Evolutionary conservation across 164 flowering plant genomes (phyloP).

Genomic region (Euptelea pleiosperma): DNA sequence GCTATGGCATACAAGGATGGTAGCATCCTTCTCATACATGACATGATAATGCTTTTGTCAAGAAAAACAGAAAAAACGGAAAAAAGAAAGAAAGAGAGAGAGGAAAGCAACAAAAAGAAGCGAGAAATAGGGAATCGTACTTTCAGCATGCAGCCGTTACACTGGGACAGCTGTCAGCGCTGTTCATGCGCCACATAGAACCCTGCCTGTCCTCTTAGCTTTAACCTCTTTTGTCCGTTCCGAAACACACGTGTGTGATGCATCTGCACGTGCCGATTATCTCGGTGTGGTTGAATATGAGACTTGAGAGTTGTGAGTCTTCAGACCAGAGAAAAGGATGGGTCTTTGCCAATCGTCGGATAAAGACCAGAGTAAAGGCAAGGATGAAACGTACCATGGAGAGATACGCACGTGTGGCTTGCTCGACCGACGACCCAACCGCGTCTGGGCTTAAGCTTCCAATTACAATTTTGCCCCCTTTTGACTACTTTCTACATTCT

Average conservation of each 20-base stretch:
- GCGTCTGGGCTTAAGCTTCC: no score
- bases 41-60: constrained; percentile 2
- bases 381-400: no score
- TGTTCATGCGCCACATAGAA: constrained; percentile 15
- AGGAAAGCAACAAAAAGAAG: constrained; percentile 9
- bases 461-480: background rate
- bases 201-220: background rate
- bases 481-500: no score
- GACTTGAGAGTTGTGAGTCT: no score
- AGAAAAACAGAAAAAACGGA: constrained; percentile 16
- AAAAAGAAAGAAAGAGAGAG: constrained; percentile 11
- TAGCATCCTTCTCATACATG: background rate
- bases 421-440: no score
- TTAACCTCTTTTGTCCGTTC: constrained; percentile 9
- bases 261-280: no score
- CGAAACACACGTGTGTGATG: constrained; percentile 4
- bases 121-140: constrained; percentile 27
- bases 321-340: no score
- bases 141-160: constrained; percentile 26
- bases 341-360: no score
- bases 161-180: constrained; percentile 22
- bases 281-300: no score
- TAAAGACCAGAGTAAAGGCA: no score
- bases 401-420: no score
- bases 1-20: no score